Evolutionary conservation across 2,329 filamentous ascomycete genomes (phyloP).

Genomic region (Dactylellina leptospora): DNA sequence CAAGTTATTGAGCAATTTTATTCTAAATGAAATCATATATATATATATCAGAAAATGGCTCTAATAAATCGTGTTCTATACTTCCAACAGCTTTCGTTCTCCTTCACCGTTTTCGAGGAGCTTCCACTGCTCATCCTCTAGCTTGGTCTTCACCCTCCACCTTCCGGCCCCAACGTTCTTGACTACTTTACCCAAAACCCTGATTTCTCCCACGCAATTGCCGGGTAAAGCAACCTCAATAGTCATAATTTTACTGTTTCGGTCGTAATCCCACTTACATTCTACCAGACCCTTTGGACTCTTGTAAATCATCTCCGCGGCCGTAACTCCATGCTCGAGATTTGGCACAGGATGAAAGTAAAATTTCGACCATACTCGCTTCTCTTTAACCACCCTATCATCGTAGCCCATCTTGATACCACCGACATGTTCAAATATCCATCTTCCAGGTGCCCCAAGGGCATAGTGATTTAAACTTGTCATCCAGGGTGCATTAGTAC

Average conservation of each 20-base stretch:
- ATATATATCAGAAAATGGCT: too few species aligned
- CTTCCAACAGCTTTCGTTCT: constrained; percentile 1
- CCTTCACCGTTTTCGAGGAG: constrained; percentile 13
- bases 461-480: constrained; percentile 66
- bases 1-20: too few species aligned
- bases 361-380: constrained; percentile 8
- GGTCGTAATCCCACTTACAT: constrained; percentile 34
- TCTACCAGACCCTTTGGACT: constrained; percentile 25
- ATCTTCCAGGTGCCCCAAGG: constrained; percentile 64
- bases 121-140: constrained; percentile 31
- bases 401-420: constrained; percentile 59
- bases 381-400: neutral
- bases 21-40: too few species aligned
- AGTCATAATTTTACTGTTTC: constrained; percentile 5
- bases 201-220: constrained; percentile 37
- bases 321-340: constrained; percentile 23
- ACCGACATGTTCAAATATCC: constrained; percentile 63
- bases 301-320: constrained; percentile 21
- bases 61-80: too few species aligned
- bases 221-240: constrained; percentile 35
- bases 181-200: constrained; percentile 16
- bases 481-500: constrained; percentile 64
- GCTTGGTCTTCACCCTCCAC: constrained; percentile 3
- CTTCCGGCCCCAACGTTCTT: constrained; percentile 31
- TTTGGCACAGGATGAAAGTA: constrained; percentile 40